phyloP scores from a whole-genome alignment of 176 grass and related monocot genomes.

The Bonia amplexicaulis region DNA sequence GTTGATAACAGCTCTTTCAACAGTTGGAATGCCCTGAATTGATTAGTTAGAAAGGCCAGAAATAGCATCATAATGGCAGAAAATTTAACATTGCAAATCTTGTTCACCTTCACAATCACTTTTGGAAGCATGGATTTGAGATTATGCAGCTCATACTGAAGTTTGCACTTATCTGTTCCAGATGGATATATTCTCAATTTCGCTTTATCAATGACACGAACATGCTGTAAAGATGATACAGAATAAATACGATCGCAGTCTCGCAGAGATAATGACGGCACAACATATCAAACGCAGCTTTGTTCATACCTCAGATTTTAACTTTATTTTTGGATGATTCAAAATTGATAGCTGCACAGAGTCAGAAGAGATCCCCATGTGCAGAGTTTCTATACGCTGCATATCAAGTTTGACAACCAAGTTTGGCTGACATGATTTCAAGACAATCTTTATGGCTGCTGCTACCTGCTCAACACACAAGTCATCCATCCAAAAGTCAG shows the following conservation, averaged over 20 bases:
- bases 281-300: slow-evolving; percentile 7
- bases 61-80: background rate
- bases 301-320: slow-evolving; percentile 74
- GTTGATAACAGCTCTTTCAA: slow-evolving; percentile 74
- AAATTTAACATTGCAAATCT: background rate
- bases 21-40: slow-evolving; percentile 82
- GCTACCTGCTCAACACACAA: slow-evolving; percentile 49
- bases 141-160: slow-evolving; percentile 73
- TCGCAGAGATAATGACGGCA: background rate
- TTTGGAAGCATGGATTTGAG: slow-evolving; percentile 76
- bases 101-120: slow-evolving; percentile 89
- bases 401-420: slow-evolving; percentile 76
- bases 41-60: slow-evolving; percentile 24
- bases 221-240: slow-evolving; percentile 45
- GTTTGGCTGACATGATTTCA: slow-evolving; percentile 64
- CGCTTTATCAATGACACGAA: slow-evolving; percentile 47
- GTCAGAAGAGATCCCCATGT: slow-evolving; percentile 59
- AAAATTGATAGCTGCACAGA: slow-evolving; percentile 75
- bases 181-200: slow-evolving; percentile 81
- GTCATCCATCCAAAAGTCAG: slow-evolving; percentile 5
- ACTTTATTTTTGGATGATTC: slow-evolving; percentile 84
- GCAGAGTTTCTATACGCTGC: slow-evolving; percentile 54
- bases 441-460: slow-evolving; percentile 52
- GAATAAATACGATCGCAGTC: background rate
- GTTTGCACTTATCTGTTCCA: slow-evolving; percentile 64